Base-by-base conservation (phyloP, 768 basidiomycete genomes). In the Neoboletus brunneissimus region DNA sequence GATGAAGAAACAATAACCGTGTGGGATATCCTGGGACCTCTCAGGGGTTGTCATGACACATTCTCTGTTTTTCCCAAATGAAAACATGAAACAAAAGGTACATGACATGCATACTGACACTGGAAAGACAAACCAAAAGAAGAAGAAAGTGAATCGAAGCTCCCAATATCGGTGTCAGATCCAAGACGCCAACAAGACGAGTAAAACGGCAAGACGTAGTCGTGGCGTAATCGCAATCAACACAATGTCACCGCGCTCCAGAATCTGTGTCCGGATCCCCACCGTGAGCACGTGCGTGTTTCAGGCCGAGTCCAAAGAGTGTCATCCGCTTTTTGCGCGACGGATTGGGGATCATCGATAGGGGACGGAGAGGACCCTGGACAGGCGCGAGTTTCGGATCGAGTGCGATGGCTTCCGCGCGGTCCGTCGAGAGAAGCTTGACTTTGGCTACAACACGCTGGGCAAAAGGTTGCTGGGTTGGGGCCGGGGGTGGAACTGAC, bases 371-470 rank as follows among this genome's bases (percentile, higher is more conserved):
- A 18, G 71, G 69, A 11, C 56, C 71, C 16, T 69, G 69, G 16
- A 72, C 69, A 29, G 69, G 69, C 3, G 69, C 67, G 34, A 71
- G 69, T 55, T 73, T 71, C 15, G 69, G 71, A 37, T 71, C 67
- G n/a, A 59, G 53, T 4, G 56, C 40, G n/a, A 71, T 71, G 20
- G 67, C 65, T 45, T 67, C 65, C 4, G 45, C 60, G 2, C 67
- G 61, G 46, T 71, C 69, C 32, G 35, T 48, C n/a, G 71, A 62
- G 25, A 71, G 60, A 22, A 53, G 35, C 35, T 56, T 64, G 56
- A 58, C 60, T 31, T 61, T 61, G 51, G 58, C 47, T 16, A 45
- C 58, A 37, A 61, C 27, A 2, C 59, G 61, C 29, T 59, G 52
- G 8, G 58, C 46, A 46, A 63, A 44, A 2, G 58, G 54, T 29